phyloP scores from a whole-genome alignment of 371 early-diverging fungal species.

The Blakeslea trispora region DNA sequence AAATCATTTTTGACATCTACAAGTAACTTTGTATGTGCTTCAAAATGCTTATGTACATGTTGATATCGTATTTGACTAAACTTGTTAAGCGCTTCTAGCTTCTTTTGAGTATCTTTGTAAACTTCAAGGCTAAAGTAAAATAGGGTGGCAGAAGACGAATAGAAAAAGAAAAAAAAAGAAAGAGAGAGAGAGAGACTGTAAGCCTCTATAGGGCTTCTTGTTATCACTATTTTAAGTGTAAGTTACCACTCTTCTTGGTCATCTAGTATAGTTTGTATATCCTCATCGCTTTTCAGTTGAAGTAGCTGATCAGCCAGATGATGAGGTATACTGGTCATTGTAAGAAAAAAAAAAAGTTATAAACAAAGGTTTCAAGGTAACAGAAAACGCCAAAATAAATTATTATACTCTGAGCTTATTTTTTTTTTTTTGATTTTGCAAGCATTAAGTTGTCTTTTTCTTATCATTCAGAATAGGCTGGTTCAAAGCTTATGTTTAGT shows the following conservation, averaged over 20 bases:
- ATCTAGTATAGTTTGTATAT: slow-evolving; percentile 13
- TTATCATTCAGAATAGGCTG: too few species aligned
- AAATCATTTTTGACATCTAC: slow-evolving; percentile 45
- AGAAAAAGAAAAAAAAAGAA: not conserved
- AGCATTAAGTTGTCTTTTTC: too few species aligned
- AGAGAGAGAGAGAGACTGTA: not conserved
- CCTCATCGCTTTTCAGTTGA: slow-evolving; percentile 22
- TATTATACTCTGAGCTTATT: not conserved
- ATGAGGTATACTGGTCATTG: slow-evolving; percentile 16
- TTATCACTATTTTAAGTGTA: not conserved
- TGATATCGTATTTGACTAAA: slow-evolving; percentile 51
- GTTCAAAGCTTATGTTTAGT: too few species aligned
- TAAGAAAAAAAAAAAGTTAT: not conserved
- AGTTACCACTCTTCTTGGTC: slow-evolving; percentile 27
- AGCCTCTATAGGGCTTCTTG: not conserved
- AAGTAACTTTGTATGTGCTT: slow-evolving; percentile 40
- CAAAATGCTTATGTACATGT: slow-evolving; percentile 46
- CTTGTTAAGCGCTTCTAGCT: slow-evolving; percentile 45
- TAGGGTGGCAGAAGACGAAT: too few species aligned
- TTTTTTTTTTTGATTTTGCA: too few species aligned
- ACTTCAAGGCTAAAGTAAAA: slow-evolving; percentile 28
- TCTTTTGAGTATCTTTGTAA: slow-evolving; percentile 31
- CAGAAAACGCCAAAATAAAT: too few species aligned
- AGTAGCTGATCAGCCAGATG: slow-evolving; percentile 22
- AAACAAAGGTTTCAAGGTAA: not conserved